phyloP scores from a whole-genome alignment of 106 monocot species.

The Dioscorea alata region DNA sequence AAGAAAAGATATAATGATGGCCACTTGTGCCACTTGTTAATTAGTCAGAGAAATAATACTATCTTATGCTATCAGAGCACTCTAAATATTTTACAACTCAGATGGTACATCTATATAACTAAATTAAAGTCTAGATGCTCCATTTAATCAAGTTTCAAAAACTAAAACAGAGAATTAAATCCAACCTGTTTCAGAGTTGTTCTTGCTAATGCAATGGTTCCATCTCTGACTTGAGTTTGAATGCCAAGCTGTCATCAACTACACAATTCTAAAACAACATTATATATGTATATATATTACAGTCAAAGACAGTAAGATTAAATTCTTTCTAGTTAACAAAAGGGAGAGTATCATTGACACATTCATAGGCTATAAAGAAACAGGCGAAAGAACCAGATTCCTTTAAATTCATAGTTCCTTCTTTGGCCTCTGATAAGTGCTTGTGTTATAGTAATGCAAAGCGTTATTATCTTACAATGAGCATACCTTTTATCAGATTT shows the following conservation, averaged over 20 bases:
- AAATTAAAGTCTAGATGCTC: too few relatives aligned
- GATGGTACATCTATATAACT: too few relatives aligned
- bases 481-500: too few relatives aligned
- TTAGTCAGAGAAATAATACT: too few relatives aligned
- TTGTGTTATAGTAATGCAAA: too few relatives aligned
- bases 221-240: slow-evolving; percentile 54
- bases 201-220: slow-evolving; percentile 65
- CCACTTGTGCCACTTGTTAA: too few relatives aligned
- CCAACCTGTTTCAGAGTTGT: slow-evolving; percentile 51
- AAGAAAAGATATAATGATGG: too few relatives aligned
- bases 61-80: too few relatives aligned
- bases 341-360: too few relatives aligned
- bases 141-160: neutral
- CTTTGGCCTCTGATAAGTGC: neutral
- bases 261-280: slow-evolving; percentile 14
- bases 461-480: too few relatives aligned
- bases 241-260: slow-evolving; percentile 82
- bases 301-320: neutral
- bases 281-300: neutral
- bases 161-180: neutral
- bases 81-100: too few relatives aligned
- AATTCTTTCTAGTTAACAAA: neutral
- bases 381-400: neutral
- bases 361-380: neutral
- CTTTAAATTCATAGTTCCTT: neutral